These are phyloP conservation scores for Sarocladium kiliense DNA, from an alignment of 2,329 filamentous ascomycete genomes.

Conservation along the genomic window DNA sequence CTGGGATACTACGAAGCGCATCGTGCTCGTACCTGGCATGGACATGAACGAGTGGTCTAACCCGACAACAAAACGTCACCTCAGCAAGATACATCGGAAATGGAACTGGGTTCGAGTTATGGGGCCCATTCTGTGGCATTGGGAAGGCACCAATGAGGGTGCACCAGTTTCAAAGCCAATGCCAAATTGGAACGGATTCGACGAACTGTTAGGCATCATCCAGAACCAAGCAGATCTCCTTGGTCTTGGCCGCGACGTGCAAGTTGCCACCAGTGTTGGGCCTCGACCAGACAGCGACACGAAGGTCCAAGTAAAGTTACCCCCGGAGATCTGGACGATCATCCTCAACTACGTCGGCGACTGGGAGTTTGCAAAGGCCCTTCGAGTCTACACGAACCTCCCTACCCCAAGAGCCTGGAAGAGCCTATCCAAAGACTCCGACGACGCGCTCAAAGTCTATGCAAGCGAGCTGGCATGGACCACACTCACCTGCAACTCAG, in stretches of 20 bases:
- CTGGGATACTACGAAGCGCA: slow-evolving; percentile 83
- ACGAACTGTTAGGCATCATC: slow-evolving; percentile 68
- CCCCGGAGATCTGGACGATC: slow-evolving; percentile 84
- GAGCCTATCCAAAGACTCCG: slow-evolving; percentile 50
- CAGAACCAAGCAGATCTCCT: slow-evolving; percentile 73
- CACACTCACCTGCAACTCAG: slow-evolving; percentile 66
- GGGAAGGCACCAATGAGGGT: slow-evolving; percentile 40
- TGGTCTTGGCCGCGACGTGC: slow-evolving; percentile 67
- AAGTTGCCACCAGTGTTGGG: slow-evolving; percentile 40
- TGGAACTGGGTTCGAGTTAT: slow-evolving; percentile 86
- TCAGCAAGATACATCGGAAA: slow-evolving; percentile 75
- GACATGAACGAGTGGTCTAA: slow-evolving; percentile 86
- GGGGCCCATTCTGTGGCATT: slow-evolving; percentile 77
- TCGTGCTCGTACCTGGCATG: slow-evolving; percentile 84
- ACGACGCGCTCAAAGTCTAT: slow-evolving; percentile 64
- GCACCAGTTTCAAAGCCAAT: slow-evolving; percentile 44
- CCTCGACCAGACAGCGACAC: slow-evolving; percentile 27
- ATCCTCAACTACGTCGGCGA: slow-evolving; percentile 80
- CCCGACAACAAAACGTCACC: slow-evolving; percentile 80
- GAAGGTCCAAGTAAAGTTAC: slow-evolving; percentile 47
- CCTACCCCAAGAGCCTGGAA: slow-evolving; percentile 68
- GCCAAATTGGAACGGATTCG: slow-evolving; percentile 59
- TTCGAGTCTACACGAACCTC: slow-evolving; percentile 76
- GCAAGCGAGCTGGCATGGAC: slow-evolving; percentile 81
- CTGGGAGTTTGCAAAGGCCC: slow-evolving; percentile 81